These are phyloP conservation scores for Mycena olivaceomarginata DNA, from an alignment of 768 basidiomycete species.

Conservation along the genomic window DNA sequence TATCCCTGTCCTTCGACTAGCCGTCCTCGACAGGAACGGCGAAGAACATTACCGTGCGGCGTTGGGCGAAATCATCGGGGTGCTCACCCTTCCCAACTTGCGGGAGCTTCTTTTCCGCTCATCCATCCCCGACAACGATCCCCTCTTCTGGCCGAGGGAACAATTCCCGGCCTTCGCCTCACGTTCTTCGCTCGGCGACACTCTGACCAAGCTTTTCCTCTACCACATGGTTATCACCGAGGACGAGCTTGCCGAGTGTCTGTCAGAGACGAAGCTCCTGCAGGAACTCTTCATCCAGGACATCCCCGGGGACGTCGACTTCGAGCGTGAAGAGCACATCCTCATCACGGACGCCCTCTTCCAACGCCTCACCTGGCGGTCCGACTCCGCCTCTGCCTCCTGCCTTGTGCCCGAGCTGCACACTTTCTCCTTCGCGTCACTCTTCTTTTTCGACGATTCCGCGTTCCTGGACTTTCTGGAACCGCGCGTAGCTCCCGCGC, in stretches of 20 bases:
- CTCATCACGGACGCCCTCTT: not conserved
- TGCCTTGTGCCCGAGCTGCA: not conserved
- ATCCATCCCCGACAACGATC: not conserved
- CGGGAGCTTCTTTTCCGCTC: not conserved
- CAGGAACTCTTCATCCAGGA: constrained; percentile 1
- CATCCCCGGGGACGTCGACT: not conserved
- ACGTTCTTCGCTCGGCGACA: not conserved
- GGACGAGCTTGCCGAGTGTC: not conserved
- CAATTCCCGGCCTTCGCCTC: not conserved
- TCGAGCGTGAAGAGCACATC: not conserved
- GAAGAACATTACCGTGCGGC: not conserved
- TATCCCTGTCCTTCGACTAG: not conserved
- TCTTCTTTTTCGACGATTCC: not conserved
- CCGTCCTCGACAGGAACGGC: not conserved
- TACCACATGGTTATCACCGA: not conserved
- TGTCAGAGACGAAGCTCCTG: not conserved
- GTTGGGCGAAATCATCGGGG: not conserved
- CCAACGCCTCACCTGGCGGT: not conserved
- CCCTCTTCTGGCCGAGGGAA: not conserved
- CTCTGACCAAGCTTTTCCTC: not conserved
- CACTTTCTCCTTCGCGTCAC: not conserved
- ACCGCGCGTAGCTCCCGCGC: not conserved
- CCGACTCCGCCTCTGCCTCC: not conserved
- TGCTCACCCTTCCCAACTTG: not conserved
- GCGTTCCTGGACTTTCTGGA: not conserved